phyloP scores from a whole-genome alignment of 2,329 filamentous ascomycete genomes.

The Geosmithia morbida region DNA sequence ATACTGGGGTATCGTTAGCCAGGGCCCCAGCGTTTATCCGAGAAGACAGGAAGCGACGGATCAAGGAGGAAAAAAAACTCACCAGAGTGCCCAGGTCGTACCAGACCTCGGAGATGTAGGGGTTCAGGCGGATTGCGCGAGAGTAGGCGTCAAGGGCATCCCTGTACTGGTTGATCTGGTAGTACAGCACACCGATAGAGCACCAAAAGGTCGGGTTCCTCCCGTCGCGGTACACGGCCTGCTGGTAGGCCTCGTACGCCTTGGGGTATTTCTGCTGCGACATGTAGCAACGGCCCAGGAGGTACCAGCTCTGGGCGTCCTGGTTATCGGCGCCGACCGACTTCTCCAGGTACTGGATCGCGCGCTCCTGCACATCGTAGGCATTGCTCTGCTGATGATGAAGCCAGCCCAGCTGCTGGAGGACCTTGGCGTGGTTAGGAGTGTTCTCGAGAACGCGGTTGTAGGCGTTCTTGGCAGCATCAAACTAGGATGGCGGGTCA shows the following conservation, averaged over 20 bases:
- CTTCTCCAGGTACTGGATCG: slow-evolving; percentile 94
- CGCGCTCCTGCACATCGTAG: slow-evolving; percentile 85
- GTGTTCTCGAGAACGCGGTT: slow-evolving; percentile 86
- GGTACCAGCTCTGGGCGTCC: slow-evolving; percentile 97
- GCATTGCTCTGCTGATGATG: slow-evolving; percentile 91
- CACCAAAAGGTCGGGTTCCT: slow-evolving; percentile 99
- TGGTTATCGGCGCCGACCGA: slow-evolving; percentile 86
- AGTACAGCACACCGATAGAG: slow-evolving; percentile 96
- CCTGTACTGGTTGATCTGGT: slow-evolving; percentile 98
- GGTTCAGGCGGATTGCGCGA: slow-evolving; percentile 87
- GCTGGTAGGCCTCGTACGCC: slow-evolving; percentile 95
- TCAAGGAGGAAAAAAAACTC: slow-evolving; percentile 24
- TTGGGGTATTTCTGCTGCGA: slow-evolving; percentile 98
- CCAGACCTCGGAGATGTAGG: slow-evolving; percentile 98
- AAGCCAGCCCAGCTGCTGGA: slow-evolving; percentile 95
- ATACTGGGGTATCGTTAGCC: slow-evolving; percentile 45
- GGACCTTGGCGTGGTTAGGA: slow-evolving; percentile 91
- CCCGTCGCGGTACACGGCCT: slow-evolving; percentile 94
- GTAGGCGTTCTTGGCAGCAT: slow-evolving; percentile 85
- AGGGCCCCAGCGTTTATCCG: neutral
- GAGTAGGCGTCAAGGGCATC: slow-evolving; percentile 97
- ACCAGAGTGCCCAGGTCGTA: slow-evolving; percentile 94
- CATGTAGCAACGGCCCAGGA: slow-evolving; percentile 97
- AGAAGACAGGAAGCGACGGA: neutral
- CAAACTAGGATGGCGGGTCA: slow-evolving; percentile 50